These are phyloP conservation scores for Ascocoryne sarcoides DNA, from an alignment of 2,329 filamentous ascomycete genomes.

Conservation along the genomic window DNA sequence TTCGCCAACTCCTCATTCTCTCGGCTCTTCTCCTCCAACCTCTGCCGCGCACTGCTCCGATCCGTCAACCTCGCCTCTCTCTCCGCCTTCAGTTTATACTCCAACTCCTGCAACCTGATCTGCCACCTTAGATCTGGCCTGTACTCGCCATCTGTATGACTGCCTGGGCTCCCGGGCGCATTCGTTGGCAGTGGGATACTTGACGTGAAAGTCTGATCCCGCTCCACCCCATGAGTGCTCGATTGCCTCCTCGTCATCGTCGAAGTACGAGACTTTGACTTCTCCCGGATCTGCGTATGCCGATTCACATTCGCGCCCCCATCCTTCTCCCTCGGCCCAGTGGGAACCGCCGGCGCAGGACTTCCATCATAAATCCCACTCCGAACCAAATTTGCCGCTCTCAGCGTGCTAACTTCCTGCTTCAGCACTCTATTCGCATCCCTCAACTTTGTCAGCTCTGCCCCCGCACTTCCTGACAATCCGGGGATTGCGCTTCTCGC, in stretches of 20 bases:
- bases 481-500: conserved; percentile 56
- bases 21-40: conserved; percentile 65
- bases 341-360: conserved; percentile 29
- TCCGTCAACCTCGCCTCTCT: conserved; percentile 79
- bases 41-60: conserved; percentile 70
- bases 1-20: conserved; percentile 64
- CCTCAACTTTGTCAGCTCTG: conserved; percentile 52
- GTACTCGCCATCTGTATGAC: conserved; percentile 30
- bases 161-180: conserved; percentile 1
- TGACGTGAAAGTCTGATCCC: conserved; percentile 38
- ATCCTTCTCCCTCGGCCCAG: conserved; percentile 24
- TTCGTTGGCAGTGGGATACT: background rate
- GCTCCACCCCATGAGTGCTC: conserved; percentile 28
- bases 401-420: conserved; percentile 61
- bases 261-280: conserved; percentile 21
- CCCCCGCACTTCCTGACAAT: conserved; percentile 18
- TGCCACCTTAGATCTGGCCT: conserved; percentile 67
- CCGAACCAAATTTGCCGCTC: conserved; percentile 40
- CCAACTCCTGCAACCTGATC: conserved; percentile 75
- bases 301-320: no score
- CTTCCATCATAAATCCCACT: conserved; percentile 32
- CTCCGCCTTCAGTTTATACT: conserved; percentile 82
- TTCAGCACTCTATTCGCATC: conserved; percentile 55
- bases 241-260: conserved; percentile 47
- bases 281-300: background rate